Evolutionary conservation across 495 filamentous ascomycete genomes (phyloP).

Genomic region (Copromyces sp.): DNA sequence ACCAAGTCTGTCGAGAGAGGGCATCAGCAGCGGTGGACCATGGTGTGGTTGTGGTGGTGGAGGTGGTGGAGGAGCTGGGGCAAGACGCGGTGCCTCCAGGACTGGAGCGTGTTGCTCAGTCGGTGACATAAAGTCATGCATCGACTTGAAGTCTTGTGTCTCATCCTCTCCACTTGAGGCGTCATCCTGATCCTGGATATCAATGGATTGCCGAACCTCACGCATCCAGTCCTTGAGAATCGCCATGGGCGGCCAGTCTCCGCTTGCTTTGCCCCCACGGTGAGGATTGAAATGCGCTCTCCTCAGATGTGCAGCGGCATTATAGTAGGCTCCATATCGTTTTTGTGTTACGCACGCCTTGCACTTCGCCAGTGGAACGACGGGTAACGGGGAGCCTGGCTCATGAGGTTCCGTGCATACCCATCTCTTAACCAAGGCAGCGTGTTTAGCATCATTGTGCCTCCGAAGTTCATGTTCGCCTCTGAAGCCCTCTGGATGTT

Average conservation of each 20-base stretch:
- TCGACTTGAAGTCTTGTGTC: constrained; percentile 26
- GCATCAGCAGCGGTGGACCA: constrained; percentile 17
- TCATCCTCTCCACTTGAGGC: constrained; percentile 39
- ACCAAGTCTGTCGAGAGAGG: constrained; percentile 14
- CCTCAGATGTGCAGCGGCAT: constrained; percentile 85
- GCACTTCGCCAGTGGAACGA: constrained; percentile 70
- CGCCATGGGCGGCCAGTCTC: constrained; percentile 79
- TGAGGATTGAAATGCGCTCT: constrained; percentile 76
- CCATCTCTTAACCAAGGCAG: constrained; percentile 63
- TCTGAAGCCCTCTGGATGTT: constrained; percentile 80
- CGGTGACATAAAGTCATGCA: constrained; percentile 31
- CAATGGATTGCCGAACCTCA: constrained; percentile 49
- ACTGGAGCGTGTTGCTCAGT: constrained; percentile 27
- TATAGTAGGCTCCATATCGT: constrained; percentile 96
- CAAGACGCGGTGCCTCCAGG: constrained; percentile 31
- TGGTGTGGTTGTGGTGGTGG: constrained; percentile 38
- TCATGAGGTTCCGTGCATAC: constrained; percentile 49
- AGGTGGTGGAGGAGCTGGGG: constrained; percentile 36
- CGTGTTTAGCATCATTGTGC: constrained; percentile 77
- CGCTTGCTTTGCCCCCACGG: constrained; percentile 77
- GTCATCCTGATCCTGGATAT: constrained; percentile 37
- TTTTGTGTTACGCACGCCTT: constrained; percentile 70
- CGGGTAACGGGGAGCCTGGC: constrained; percentile 39
- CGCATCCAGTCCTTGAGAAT: constrained; percentile 77
- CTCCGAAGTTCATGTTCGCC: constrained; percentile 89